Evolutionary conservation across 2,329 filamentous ascomycete genomes (phyloP).

Genomic region (Clathrospora elynae): DNA sequence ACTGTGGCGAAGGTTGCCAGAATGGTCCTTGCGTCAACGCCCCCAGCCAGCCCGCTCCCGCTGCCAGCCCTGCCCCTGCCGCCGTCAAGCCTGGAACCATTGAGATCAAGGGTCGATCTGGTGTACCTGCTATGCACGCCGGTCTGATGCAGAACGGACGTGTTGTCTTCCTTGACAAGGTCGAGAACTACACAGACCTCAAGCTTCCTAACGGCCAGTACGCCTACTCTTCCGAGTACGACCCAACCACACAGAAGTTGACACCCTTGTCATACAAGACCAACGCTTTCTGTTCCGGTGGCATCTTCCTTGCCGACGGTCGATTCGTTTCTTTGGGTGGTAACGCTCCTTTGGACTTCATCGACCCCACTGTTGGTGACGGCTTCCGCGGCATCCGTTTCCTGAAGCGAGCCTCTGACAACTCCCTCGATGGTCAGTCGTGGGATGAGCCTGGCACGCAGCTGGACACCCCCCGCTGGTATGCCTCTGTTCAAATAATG

Average conservation of each 20-base stretch:
- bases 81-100: conserved; percentile 56
- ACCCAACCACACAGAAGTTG: conserved; percentile 56
- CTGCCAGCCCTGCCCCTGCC: conserved; percentile 53
- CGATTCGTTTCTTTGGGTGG: conserved; percentile 62
- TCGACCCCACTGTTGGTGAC: conserved; percentile 64
- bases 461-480: conserved; percentile 63
- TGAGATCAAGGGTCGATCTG: conserved; percentile 59
- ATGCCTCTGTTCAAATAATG: conserved; percentile 64
- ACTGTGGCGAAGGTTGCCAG: conserved; percentile 62
- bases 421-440: conserved; percentile 53
- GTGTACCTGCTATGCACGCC: conserved; percentile 68
- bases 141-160: conserved; percentile 63
- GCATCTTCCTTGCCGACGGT: conserved; percentile 63
- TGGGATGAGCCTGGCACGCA: conserved; percentile 64
- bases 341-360: conserved; percentile 60
- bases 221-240: conserved; percentile 65
- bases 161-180: conserved; percentile 66
- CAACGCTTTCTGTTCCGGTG: conserved; percentile 67
- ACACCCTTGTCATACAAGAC: conserved; percentile 59
- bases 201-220: conserved; percentile 60
- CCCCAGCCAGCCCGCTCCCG: conserved; percentile 49
- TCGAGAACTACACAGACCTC: conserved; percentile 66
- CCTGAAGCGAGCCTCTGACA: conserved; percentile 55
- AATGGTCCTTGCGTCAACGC: conserved; percentile 57
- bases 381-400: conserved; percentile 64